These are phyloP conservation scores for Tolypocladium amazonense DNA, from an alignment of 2,329 filamentous ascomycete genomes.

Conservation along the genomic window DNA sequence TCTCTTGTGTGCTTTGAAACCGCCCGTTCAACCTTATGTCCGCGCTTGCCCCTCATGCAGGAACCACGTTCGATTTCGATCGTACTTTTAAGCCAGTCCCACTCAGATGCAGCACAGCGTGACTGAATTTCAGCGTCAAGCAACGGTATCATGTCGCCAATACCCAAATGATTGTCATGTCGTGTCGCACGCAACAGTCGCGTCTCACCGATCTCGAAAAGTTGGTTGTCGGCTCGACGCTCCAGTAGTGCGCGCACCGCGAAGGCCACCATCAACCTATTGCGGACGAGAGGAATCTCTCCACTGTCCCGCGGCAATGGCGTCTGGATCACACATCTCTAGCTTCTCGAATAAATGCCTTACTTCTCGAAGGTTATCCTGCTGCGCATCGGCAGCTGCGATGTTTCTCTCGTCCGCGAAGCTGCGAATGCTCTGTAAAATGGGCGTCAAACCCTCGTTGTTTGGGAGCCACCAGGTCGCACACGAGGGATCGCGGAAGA, in stretches of 20 bases:
- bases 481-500: slow-evolving; percentile 63
- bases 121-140: not conserved
- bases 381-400: slow-evolving; percentile 43
- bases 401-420: slow-evolving; percentile 71
- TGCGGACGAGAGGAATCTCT: not conserved
- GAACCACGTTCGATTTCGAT: not conserved
- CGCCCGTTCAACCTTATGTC: not conserved
- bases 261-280: not conserved
- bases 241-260: not conserved
- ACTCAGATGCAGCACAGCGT: not conserved
- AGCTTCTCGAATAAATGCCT: slow-evolving; percentile 61
- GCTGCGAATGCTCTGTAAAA: slow-evolving; percentile 66
- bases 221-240: not conserved
- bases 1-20: no score
- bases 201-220: not conserved
- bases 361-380: slow-evolving; percentile 63
- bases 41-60: not conserved
- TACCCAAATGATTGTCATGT: not conserved
- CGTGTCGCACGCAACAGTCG: not conserved
- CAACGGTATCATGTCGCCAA: not conserved
- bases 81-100: not conserved
- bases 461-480: slow-evolving; percentile 85
- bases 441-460: slow-evolving; percentile 61
- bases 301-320: not conserved
- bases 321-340: slow-evolving; percentile 13